These are phyloP conservation scores for Metrosideros polymorpha DNA, from an alignment of 441 rosid genomes.

Conservation along the genomic window DNA sequence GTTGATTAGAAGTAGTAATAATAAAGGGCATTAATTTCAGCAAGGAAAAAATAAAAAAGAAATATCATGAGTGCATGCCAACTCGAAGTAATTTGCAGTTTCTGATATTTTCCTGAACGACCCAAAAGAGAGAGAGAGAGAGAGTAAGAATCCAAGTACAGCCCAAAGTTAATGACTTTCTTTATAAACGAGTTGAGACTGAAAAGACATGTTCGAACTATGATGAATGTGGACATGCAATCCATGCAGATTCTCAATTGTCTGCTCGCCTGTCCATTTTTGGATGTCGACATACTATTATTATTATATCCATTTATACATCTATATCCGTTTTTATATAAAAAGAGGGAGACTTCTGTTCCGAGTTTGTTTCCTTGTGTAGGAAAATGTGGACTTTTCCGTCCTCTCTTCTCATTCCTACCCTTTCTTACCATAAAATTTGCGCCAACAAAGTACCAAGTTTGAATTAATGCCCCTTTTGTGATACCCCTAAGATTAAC, in stretches of 20 bases:
- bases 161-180: neutral
- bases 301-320: neutral
- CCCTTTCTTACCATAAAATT: neutral
- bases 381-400: neutral
- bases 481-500: rapidly evolving
- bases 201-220: neutral
- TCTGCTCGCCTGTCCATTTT: neutral
- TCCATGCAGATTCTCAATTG: neutral
- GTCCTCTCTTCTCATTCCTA: neutral
- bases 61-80: neutral
- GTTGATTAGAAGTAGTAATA: neutral
- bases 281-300: neutral
- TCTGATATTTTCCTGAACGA: neutral
- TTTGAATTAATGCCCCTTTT: neutral
- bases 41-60: neutral
- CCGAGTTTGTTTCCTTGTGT: neutral
- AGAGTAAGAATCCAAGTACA: neutral
- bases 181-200: neutral
- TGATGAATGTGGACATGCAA: neutral
- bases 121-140: no score
- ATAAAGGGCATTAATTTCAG: neutral
- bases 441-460: neutral
- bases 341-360: neutral
- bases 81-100: neutral
- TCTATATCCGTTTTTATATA: neutral